These are phyloP conservation scores for Friedmanniomyces simplex DNA, from an alignment of 495 filamentous ascomycete species.

Conservation along the genomic window DNA sequence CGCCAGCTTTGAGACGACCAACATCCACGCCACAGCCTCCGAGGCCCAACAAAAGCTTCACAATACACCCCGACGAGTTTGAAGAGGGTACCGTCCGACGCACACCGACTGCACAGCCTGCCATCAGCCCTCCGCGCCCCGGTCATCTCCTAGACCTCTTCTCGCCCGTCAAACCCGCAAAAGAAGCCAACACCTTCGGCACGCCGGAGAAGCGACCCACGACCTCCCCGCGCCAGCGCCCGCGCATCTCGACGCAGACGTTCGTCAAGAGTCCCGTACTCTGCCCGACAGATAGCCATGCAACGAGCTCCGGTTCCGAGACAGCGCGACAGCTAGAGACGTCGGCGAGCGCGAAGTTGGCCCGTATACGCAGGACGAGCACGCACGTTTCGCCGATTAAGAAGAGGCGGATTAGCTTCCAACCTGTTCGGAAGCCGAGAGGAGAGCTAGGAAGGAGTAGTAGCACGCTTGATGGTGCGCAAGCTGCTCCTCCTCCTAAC, in stretches of 20 bases:
- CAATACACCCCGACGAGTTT: conserved; percentile 10
- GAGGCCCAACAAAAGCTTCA: neutral
- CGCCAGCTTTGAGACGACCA: no score
- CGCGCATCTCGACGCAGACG: conserved; percentile 13
- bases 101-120: neutral
- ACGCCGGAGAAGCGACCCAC: neutral
- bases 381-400: neutral
- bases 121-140: neutral
- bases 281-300: neutral
- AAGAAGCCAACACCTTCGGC: neutral
- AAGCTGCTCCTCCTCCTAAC: neutral
- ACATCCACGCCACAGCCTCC: no score
- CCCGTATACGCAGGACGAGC: neutral
- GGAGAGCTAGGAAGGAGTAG: neutral
- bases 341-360: neutral
- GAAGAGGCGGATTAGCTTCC: neutral
- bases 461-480: neutral
- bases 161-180: neutral
- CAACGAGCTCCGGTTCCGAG: conserved; percentile 1
- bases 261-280: conserved; percentile 4
- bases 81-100: conserved; percentile 7
- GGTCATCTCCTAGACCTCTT: conserved; percentile 4
- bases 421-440: neutral
- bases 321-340: neutral
- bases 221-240: neutral